phyloP scores from a whole-genome alignment of 768 basidiomycete genomes.

The Erythrobasidium yunnanense region DNA sequence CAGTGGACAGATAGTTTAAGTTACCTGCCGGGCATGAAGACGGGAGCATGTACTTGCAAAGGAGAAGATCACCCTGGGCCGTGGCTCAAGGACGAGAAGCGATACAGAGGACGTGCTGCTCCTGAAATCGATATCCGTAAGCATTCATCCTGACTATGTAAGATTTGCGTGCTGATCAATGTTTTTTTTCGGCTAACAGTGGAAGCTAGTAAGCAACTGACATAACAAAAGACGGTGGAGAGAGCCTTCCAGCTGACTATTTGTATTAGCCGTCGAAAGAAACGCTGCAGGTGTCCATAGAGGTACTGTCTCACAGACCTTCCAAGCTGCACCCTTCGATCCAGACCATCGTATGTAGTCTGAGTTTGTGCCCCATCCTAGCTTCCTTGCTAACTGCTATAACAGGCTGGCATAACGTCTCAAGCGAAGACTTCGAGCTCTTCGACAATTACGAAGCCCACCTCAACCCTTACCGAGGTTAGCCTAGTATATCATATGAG shows the following conservation, averaged over 20 bases:
- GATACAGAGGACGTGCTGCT: slow-evolving; percentile 33
- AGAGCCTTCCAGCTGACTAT: neutral
- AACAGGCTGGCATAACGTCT: slow-evolving; percentile 14
- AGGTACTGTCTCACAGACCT: slow-evolving; percentile 73
- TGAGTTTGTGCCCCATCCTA: neutral
- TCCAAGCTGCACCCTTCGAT: slow-evolving; percentile 70
- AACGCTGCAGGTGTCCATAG: slow-evolving; percentile 2
- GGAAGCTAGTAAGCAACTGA: neutral
- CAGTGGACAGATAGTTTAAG: slow-evolving; percentile 47
- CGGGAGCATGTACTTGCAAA: slow-evolving; percentile 78
- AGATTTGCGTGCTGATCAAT: neutral
- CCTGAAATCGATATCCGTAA: slow-evolving; percentile 36
- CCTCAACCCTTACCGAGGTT: slow-evolving; percentile 15
- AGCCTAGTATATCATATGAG: too few relatives aligned
- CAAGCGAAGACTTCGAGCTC: slow-evolving; percentile 2
- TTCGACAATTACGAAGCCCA: slow-evolving; percentile 4
- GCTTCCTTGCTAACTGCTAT: neutral
- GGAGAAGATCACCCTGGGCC: slow-evolving; percentile 50
- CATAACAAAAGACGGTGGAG: neutral
- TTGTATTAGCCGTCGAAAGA: slow-evolving; percentile 37
- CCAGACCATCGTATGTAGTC: slow-evolving; percentile 2
- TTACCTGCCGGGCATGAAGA: slow-evolving; percentile 73
- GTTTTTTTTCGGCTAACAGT: neutral
- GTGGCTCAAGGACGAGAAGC: slow-evolving; percentile 23
- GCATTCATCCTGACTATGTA: neutral